These are phyloP conservation scores for Botrytis cinerea DNA, from an alignment of 2,329 filamentous ascomycete genomes.

Conservation along the genomic window DNA sequence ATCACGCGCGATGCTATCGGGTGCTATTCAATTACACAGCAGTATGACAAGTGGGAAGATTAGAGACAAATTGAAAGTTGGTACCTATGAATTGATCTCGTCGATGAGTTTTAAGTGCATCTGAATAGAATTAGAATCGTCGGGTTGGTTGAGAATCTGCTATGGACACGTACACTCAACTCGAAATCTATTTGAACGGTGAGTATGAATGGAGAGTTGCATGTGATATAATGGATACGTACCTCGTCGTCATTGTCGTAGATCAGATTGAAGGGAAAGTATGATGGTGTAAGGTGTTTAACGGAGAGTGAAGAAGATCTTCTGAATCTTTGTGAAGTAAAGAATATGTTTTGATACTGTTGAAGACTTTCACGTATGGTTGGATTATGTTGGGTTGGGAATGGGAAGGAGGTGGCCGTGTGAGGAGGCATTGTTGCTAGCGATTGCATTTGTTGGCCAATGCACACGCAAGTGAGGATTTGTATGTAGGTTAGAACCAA, in stretches of 20 bases:
- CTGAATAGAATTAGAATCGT: constrained; percentile 43
- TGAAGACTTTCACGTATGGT: neutral
- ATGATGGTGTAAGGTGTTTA: neutral
- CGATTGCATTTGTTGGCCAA: constrained; percentile 5
- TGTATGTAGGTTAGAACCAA: neutral
- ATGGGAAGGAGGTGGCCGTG: neutral
- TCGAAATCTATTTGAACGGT: constrained; percentile 59
- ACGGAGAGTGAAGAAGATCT: neutral
- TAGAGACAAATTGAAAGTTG: constrained; percentile 24
- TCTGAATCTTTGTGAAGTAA: neutral
- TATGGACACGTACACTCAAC: constrained; percentile 66
- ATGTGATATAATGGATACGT: constrained; percentile 2
- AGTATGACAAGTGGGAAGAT: neutral
- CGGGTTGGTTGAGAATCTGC: constrained; percentile 1
- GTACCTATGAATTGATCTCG: constrained; percentile 84
- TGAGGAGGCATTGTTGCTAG: neutral
- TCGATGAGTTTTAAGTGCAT: constrained; percentile 78
- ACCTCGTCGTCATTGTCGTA: constrained; percentile 18
- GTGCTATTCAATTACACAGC: neutral
- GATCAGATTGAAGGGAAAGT: neutral
- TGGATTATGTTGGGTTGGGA: neutral
- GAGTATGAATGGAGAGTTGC: constrained; percentile 7
- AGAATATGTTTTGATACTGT: neutral
- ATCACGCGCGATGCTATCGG: neutral
- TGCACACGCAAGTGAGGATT: constrained; percentile 2